phyloP scores from a whole-genome alignment of 345 rosid genomes.

The Dimocarpus longan region DNA sequence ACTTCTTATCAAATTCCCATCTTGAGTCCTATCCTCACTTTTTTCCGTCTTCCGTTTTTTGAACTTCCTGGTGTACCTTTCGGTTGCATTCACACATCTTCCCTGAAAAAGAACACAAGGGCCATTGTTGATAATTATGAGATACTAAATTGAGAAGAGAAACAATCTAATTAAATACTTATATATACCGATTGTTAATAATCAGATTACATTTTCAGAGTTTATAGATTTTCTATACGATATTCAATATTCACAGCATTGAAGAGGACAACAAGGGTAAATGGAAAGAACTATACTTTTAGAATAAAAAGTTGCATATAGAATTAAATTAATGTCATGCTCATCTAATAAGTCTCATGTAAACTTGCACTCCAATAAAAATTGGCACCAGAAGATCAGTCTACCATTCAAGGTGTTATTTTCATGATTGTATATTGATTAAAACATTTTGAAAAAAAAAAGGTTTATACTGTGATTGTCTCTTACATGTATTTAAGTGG shows the following conservation, averaged over 20 bases:
- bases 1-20: conserved; percentile 18
- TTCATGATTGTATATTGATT: neutral
- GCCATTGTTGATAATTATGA: neutral
- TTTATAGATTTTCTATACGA: neutral
- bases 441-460: no score
- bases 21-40: conserved; percentile 15
- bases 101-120: conserved; percentile 31
- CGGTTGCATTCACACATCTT: conserved; percentile 21
- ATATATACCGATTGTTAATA: neutral
- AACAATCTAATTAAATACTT: neutral
- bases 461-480: neutral
- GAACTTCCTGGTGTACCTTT: conserved; percentile 32
- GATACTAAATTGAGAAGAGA: neutral
- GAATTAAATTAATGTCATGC: no score
- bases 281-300: neutral
- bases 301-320: no score
- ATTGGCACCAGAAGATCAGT: neutral
- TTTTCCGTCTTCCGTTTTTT: conserved; percentile 42
- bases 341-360: no score
- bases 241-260: neutral
- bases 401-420: neutral
- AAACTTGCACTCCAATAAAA: neutral
- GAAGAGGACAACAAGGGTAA: neutral
- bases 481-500: neutral
- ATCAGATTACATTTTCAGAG: neutral